Evolutionary conservation across 106 monocot species (phyloP).

Genomic region (Platanthera guangdongensis): DNA sequence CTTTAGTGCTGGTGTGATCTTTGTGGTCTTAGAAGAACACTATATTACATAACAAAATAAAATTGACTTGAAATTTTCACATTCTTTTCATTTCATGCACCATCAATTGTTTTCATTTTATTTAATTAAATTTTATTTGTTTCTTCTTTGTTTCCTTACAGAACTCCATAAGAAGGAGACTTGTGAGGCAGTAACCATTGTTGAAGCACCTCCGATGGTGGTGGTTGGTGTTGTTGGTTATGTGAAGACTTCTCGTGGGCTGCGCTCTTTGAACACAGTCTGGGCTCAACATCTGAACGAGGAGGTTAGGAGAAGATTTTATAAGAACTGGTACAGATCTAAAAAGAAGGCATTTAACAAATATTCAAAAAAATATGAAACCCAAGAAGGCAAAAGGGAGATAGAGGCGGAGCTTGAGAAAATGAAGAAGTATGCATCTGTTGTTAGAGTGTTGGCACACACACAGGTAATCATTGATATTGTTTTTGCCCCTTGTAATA

Average conservation of each 20-base stretch:
- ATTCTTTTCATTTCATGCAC: too few species aligned
- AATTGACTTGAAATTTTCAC: too few species aligned
- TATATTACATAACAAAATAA: too few species aligned
- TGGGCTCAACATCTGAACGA: constrained; percentile 95
- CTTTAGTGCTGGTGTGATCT: too few species aligned
- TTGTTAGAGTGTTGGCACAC: constrained; percentile 74
- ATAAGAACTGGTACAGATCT: constrained; percentile 81
- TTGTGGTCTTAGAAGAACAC: too few species aligned
- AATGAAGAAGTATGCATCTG: constrained; percentile 82
- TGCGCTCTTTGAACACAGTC: constrained; percentile 62
- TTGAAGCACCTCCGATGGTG: constrained; percentile 84
- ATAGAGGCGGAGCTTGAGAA: constrained; percentile 71
- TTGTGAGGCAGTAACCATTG: constrained; percentile 79
- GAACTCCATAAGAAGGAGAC: constrained; percentile 96
- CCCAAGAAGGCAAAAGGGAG: constrained; percentile 75
- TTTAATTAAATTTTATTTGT: neutral
- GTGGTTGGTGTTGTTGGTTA: constrained; percentile 81
- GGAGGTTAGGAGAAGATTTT: constrained; percentile 80
- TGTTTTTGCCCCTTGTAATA: neutral
- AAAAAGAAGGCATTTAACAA: constrained; percentile 90
- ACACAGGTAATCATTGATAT: constrained; percentile 47
- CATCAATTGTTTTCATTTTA: too few species aligned
- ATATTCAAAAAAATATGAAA: constrained; percentile 74
- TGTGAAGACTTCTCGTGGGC: constrained; percentile 84
- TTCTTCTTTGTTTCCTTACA: constrained; percentile 8